phyloP scores from a whole-genome alignment of 345 rosid species.

The rapeseed (Brassica napus) region DNA sequence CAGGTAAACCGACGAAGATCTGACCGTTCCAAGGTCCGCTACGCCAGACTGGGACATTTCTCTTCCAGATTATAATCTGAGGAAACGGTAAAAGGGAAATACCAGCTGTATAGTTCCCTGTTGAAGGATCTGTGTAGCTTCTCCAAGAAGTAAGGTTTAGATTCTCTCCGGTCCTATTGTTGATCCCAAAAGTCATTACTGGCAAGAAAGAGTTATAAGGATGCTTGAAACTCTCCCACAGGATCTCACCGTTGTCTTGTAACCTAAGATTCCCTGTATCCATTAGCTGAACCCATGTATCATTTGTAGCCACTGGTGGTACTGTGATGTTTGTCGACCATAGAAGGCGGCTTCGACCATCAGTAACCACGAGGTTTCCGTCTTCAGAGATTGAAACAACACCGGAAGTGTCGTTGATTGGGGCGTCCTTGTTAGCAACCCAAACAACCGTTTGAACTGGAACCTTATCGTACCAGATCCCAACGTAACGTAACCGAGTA shows the following conservation, averaged over 20 bases:
- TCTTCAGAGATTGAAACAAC: not conserved
- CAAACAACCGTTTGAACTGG: not conserved
- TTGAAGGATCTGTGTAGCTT: not conserved
- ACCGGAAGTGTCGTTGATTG: not conserved
- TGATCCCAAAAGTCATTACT: not conserved
- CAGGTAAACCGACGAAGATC: not conserved
- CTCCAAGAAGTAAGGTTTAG: not conserved
- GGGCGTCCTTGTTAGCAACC: not conserved
- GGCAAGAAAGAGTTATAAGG: not conserved
- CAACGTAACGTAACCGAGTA: not conserved
- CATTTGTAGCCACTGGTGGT: not conserved
- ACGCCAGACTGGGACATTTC: not conserved
- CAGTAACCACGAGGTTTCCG: not conserved
- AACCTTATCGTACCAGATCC: not conserved
- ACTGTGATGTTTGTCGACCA: not conserved
- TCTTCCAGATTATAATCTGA: not conserved
- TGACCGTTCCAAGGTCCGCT: not conserved
- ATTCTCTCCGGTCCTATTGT: not conserved
- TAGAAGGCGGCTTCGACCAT: not conserved
- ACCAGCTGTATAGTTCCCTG: not conserved
- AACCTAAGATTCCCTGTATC: not conserved
- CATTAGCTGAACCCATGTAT: not conserved
- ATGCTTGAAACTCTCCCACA: conserved; percentile 3
- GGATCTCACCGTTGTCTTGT: not conserved
- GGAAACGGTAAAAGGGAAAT: not conserved